These are phyloP conservation scores for Plenodomus biglobosus DNA, from an alignment of 2,329 filamentous ascomycete species.

Conservation along the genomic window DNA sequence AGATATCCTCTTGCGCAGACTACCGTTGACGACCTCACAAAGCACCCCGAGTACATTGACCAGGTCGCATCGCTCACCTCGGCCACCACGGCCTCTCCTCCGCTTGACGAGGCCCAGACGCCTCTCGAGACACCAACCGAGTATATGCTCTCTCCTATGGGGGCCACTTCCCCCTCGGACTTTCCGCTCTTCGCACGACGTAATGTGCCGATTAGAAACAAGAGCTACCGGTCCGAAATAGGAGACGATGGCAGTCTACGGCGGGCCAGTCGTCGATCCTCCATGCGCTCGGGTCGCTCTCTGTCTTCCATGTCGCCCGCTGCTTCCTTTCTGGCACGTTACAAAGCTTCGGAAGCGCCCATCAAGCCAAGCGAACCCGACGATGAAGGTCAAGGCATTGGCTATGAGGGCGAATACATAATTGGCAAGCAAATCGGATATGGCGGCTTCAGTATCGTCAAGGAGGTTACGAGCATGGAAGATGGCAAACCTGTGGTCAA, in stretches of 20 bases:
- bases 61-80: constrained; percentile 48
- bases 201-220: constrained; percentile 32
- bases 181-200: constrained; percentile 36
- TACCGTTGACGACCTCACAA: constrained; percentile 37
- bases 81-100: constrained; percentile 45
- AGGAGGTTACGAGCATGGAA: constrained; percentile 66
- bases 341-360: constrained; percentile 43
- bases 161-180: constrained; percentile 40
- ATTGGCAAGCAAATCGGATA: constrained; percentile 67
- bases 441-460: constrained; percentile 67
- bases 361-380: constrained; percentile 57
- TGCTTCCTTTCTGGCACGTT: constrained; percentile 60
- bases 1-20: constrained; percentile 42
- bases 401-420: constrained; percentile 62
- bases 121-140: constrained; percentile 40
- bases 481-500: constrained; percentile 56
- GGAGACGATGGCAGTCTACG: constrained; percentile 40
- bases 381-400: constrained; percentile 68
- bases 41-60: constrained; percentile 32
- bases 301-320: constrained; percentile 59
- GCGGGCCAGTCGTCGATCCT: constrained; percentile 44
- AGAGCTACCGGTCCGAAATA: constrained; percentile 37
- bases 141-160: constrained; percentile 40
- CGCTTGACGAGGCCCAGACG: constrained; percentile 43
- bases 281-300: constrained; percentile 53